These are phyloP conservation scores for Aspergillus pseudoterreus DNA, from an alignment of 2,329 filamentous ascomycete genomes.

Conservation along the genomic window DNA sequence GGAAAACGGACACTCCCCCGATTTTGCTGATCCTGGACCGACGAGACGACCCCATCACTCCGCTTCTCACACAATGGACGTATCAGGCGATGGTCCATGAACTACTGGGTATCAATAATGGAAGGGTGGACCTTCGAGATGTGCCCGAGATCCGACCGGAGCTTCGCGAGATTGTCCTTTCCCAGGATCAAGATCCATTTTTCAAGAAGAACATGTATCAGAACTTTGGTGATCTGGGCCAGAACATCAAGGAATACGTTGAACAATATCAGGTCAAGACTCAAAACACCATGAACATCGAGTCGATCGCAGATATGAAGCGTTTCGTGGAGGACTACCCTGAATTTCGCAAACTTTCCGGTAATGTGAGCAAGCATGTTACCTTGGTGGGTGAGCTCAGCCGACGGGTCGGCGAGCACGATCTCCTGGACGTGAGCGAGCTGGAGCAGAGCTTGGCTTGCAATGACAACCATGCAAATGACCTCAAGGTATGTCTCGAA, in stretches of 20 bases:
- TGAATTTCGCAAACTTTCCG: conserved; percentile 93
- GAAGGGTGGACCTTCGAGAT: conserved; percentile 82
- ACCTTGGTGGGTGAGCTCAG: conserved; percentile 92
- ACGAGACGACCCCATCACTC: conserved; percentile 90
- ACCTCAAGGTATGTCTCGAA: conserved; percentile 69
- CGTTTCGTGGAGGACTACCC: conserved; percentile 98
- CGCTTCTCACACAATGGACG: conserved; percentile 94
- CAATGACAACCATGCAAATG: conserved; percentile 87
- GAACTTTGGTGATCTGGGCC: conserved; percentile 92
- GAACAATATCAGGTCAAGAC: conserved; percentile 97
- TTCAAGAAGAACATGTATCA: conserved; percentile 99
- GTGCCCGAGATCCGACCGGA: conserved; percentile 82
- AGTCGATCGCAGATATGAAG: conserved; percentile 98
- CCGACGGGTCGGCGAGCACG: conserved; percentile 78
- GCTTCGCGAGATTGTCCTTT: conserved; percentile 88
- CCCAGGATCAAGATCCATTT: conserved; percentile 95
- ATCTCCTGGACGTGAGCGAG: conserved; percentile 91
- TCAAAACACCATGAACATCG: conserved; percentile 93
- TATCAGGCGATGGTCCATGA: conserved; percentile 99
- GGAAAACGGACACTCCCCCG: conserved; percentile 89
- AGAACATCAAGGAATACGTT: conserved; percentile 98
- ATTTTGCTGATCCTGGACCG: conserved; percentile 88
- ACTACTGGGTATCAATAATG: conserved; percentile 86
- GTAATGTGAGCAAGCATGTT: conserved; percentile 98
- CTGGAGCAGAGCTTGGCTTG: conserved; percentile 95